Conservation (phyloP, 2,329 filamentous ascomycete genomes). For the Alternaria ethzedia region DNA sequence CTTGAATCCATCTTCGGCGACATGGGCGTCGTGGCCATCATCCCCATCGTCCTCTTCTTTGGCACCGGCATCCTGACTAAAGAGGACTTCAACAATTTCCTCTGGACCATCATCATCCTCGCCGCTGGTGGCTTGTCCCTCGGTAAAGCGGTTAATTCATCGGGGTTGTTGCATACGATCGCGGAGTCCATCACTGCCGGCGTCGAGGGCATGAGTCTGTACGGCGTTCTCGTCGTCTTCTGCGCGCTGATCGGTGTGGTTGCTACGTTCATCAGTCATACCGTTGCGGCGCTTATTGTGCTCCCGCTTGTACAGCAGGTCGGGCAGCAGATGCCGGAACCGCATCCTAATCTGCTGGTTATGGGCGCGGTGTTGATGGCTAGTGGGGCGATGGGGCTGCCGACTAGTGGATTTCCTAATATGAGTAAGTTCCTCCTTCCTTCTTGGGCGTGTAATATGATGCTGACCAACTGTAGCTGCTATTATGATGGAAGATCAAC, state of each 20-base stretch:
- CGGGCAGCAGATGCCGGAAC: conserved; percentile 80
- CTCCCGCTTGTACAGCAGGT: conserved; percentile 88
- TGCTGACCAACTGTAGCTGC: conserved; percentile 78
- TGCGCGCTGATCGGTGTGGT: conserved; percentile 84
- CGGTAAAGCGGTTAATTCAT: conserved; percentile 92
- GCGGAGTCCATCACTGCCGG: conserved; percentile 75
- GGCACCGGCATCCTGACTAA: conserved; percentile 95
- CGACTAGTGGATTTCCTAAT: conserved; percentile 96
- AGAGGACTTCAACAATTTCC: conserved; percentile 99
- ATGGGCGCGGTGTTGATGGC: conserved; percentile 98
- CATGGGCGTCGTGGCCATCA: conserved; percentile 97
- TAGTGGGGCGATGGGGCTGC: conserved; percentile 94
- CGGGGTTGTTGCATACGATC: conserved; percentile 87
- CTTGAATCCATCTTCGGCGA: conserved; percentile 89
- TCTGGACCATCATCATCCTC: conserved; percentile 99
- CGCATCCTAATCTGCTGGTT: conserved; percentile 91
- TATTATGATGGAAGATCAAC: conserved; percentile 97
- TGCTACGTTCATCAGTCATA: conserved; percentile 97
- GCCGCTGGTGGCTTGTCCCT: conserved; percentile 91
- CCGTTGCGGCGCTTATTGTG: conserved; percentile 93
- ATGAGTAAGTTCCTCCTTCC: conserved; percentile 78
- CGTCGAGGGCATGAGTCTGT: conserved; percentile 81
- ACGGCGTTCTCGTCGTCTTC: conserved; percentile 86
- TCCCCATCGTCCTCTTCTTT: conserved; percentile 95
- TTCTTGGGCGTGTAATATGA: neutral